A percentile compares a stretch with the other conserved stretches of the same genome.
These are phyloP conservation scores for Dillenia suffruticosa DNA, from an alignment of 164 flowering plant genomes.

Conservation along the genomic window DNA sequence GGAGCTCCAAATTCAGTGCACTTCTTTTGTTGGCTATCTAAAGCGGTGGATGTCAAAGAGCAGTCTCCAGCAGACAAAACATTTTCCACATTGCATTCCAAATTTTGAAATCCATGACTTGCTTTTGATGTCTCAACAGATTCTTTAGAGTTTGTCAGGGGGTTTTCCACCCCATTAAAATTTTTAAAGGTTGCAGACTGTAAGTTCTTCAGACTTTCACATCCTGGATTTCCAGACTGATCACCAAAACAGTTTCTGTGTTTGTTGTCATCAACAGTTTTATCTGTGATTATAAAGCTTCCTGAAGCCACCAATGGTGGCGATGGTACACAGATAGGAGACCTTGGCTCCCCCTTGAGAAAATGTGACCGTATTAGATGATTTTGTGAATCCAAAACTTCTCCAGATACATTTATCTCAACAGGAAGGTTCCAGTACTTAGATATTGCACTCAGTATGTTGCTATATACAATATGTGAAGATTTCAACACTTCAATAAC, in stretches of 20 bases:
- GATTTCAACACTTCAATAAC: conserved; percentile 63
- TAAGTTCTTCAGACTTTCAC: conserved; percentile 16
- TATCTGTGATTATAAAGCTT: conserved; percentile 15
- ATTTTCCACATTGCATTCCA: conserved; percentile 11
- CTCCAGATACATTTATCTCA: conserved; percentile 22
- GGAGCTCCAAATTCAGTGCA: conserved; percentile 11
- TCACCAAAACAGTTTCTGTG: conserved; percentile 6
- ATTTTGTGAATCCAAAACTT: conserved; percentile 15
- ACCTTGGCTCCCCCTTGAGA: conserved; percentile 8
- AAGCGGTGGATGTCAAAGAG: conserved; percentile 15
- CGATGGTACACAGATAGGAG: conserved; percentile 3
- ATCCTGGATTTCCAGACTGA: conserved; percentile 15
- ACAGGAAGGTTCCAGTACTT: conserved; percentile 44
- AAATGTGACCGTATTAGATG: conserved; percentile 9
- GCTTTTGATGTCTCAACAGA: conserved; percentile 37
- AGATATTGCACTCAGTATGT: conserved; percentile 49
- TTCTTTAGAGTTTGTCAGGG: conserved; percentile 36
- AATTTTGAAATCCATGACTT: conserved; percentile 10
- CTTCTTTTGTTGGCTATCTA: conserved; percentile 18
- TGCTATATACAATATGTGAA: conserved; percentile 32
- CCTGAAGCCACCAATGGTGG: conserved; percentile 18
- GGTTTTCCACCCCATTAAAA: conserved; percentile 17
- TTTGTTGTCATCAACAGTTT: conserved; percentile 20
- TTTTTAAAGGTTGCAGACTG: conserved; percentile 18
- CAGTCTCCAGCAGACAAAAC: conserved; percentile 9